A percentile compares a stretch with the other conserved stretches of the same genome.
Conservation (phyloP, 768 basidiomycete species). For the Boletus sensibilis region DNA sequence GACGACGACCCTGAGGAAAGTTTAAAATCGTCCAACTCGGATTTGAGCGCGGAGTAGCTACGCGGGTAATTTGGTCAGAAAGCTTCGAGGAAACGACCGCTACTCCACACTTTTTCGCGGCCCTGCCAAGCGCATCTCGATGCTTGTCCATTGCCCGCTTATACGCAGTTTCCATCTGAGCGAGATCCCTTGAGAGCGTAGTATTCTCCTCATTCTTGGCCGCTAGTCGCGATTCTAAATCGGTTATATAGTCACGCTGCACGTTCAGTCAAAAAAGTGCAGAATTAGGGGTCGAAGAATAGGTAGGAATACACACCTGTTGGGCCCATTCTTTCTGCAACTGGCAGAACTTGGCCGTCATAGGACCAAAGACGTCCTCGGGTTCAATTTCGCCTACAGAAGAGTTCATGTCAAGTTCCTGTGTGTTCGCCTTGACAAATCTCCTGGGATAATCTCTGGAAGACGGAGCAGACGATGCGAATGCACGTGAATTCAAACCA, state of each 20-base stretch:
- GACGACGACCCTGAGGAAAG: constrained; percentile 23
- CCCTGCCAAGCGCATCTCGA: constrained; percentile 19
- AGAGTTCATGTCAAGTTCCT: constrained; percentile 1
- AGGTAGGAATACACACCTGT: constrained; percentile 7
- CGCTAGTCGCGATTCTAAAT: constrained; percentile 22
- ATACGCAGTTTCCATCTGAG: constrained; percentile 14
- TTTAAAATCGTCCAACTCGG: constrained; percentile 29
- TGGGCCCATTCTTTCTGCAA: constrained; percentile 9
- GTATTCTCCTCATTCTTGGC: constrained; percentile 15
- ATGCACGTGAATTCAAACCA: background rate
- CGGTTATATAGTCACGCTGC: constrained; percentile 20
- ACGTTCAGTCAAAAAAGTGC: background rate
- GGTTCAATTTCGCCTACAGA: background rate
- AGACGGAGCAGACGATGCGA: background rate
- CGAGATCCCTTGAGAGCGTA: constrained; percentile 12
- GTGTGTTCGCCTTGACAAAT: constrained; percentile 3
- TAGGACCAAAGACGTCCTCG: constrained; percentile 3
- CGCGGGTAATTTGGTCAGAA: background rate
- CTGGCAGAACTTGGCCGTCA: background rate
- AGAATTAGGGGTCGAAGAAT: background rate
- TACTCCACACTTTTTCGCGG: constrained; percentile 19
- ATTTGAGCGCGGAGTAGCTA: constrained; percentile 34
- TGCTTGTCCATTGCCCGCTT: constrained; percentile 13
- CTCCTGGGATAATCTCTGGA: constrained; percentile 8
- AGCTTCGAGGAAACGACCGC: background rate